Conservation (phyloP, 78 protist genomes). For the Andalucia godoyi region DNA sequence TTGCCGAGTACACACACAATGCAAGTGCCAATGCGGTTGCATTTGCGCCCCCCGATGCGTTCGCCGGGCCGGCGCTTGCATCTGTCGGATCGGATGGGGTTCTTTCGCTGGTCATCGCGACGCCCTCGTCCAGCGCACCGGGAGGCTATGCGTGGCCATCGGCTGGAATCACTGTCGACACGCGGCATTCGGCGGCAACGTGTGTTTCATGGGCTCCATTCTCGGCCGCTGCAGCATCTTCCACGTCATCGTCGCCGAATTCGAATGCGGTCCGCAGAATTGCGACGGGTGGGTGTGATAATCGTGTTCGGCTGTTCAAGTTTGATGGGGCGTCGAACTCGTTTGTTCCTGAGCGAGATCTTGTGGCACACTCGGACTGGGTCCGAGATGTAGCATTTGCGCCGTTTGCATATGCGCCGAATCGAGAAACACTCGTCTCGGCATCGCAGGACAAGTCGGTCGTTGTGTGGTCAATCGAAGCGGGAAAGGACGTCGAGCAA, state of each 20-base stretch:
- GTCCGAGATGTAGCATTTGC: slow-evolving; percentile 96
- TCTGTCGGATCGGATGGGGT: too few relatives aligned
- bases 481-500: neutral
- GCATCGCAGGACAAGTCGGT: slow-evolving; percentile 78
- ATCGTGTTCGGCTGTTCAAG: slow-evolving; percentile 56
- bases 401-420: slow-evolving; percentile 59
- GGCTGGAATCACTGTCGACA: too few relatives aligned
- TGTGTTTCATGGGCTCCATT: too few relatives aligned
- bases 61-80: too few relatives aligned
- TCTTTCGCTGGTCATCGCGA: too few relatives aligned
- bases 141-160: too few relatives aligned
- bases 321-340: slow-evolving; percentile 44
- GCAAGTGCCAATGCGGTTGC: slow-evolving; percentile 70
- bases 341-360: neutral
- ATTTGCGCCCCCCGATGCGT: slow-evolving; percentile 89
- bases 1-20: too few relatives aligned
- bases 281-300: slow-evolving; percentile 88
- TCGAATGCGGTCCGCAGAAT: too few relatives aligned
- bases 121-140: too few relatives aligned
- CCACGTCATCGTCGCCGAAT: too few relatives aligned
- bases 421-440: slow-evolving; percentile 49
- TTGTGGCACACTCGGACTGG: slow-evolving; percentile 80
- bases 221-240: too few relatives aligned
- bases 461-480: slow-evolving; percentile 43
- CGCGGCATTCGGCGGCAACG: too few relatives aligned